Evolutionary conservation across 106 monocot genomes (phyloP).

Genomic region (Dioscorea alata): DNA sequence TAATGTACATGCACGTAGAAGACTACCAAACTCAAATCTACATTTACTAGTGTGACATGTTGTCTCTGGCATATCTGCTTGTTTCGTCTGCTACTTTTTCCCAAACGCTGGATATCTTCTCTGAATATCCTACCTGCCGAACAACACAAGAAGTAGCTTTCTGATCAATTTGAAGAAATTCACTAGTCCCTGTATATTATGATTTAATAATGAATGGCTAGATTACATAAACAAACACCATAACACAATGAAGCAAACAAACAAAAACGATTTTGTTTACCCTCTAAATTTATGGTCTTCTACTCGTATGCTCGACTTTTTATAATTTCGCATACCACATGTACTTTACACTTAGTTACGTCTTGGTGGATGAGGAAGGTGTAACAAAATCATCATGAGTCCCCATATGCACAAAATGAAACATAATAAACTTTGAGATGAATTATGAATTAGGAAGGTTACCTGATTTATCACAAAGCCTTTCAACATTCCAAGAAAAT

Average conservation of each 20-base stretch:
- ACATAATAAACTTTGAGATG: not conserved
- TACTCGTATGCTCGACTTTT: too few species aligned
- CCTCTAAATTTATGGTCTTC: too few species aligned
- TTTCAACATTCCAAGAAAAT: slow-evolving; percentile 73
- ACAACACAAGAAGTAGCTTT: not conserved
- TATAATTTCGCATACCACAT: too few species aligned
- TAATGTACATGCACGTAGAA: slow-evolving; percentile 13
- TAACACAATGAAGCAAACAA: too few species aligned
- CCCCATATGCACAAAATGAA: too few species aligned
- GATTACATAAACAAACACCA: too few species aligned
- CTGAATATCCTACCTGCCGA: slow-evolving; percentile 55
- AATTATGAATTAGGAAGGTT: not conserved
- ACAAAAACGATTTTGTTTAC: too few species aligned
- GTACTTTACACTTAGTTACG: too few species aligned
- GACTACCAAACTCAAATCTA: slow-evolving; percentile 6
- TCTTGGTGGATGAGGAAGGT: too few species aligned
- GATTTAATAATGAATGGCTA: too few species aligned
- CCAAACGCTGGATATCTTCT: slow-evolving; percentile 61
- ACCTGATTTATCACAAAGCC: slow-evolving; percentile 86
- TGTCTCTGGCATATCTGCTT: slow-evolving; percentile 30
- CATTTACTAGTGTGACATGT: slow-evolving; percentile 1
- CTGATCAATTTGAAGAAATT: not conserved
- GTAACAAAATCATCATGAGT: too few species aligned
- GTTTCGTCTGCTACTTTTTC: slow-evolving; percentile 48
- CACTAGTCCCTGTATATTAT: too few species aligned